Base-by-base conservation (phyloP, 1,284 basidiomycete species). In the Puccinia novopanici region DNA sequence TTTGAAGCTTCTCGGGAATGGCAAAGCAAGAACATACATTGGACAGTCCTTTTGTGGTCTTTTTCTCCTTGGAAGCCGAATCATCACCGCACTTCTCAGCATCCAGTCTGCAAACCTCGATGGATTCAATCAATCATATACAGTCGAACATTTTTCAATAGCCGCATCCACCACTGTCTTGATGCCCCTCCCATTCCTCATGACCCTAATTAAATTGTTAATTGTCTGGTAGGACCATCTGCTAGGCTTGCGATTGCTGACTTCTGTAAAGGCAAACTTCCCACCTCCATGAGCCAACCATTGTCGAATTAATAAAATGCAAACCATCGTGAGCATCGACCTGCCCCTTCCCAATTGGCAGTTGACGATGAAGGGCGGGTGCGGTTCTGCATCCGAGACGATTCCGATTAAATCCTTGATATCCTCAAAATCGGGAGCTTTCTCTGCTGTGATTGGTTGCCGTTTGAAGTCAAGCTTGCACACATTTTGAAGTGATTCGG, bases 261-360 rank as follows among this genome's bases (percentile, higher is more conserved):
- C 59, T 37, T 73, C 70, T 45, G 68, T 82, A 37, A 82, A 83
- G 45, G 24, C 78, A 83, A 63, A 84, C 61, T 52, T 82, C 55
- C 75, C 67, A 42, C 80, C 75, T n/a, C 83, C 81, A 61, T 82
- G 70, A 48, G 77, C 89, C 12, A 98, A 86, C 96, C 96, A 98
- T 84, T 91, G 89, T 84, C 92, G 90, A 73, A 98, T 93, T 59
- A 99, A 88, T 37, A 94, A 87, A 63, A 98, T 88, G 78, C 98
- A 90, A 70, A 95, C 92, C 8, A 95, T 92, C 22, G 94, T 91
- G 82, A 95, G 88, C 0, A 95, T 97, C 82, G 93, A 95, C 83
- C 97, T 89, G n/a, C 96, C 96, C 48, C 94, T 88, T 3, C 96
- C 96, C 3, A 99, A 90, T 86, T 99, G 97, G 84, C 95, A 97